Conservation (phyloP, 345 rosid species). For the Citrus sp. region DNA sequence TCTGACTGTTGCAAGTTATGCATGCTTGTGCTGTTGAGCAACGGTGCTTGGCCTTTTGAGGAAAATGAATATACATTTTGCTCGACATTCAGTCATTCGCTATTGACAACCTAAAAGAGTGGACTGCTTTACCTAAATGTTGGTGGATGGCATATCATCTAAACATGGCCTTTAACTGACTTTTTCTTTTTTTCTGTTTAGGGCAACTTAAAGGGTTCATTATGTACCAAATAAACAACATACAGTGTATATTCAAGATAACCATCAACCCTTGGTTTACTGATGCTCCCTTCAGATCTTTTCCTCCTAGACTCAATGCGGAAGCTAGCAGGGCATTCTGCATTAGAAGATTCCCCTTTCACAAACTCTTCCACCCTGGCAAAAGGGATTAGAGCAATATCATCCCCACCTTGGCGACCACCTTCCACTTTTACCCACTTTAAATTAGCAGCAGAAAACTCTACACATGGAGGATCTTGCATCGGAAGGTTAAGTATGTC, state of each 20-base stretch:
- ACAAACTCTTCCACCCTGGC: slow-evolving; percentile 55
- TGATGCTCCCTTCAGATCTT: slow-evolving; percentile 49
- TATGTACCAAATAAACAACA: slow-evolving; percentile 14
- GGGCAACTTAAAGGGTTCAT: neutral
- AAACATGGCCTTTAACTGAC: neutral
- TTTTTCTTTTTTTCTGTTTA: too few relatives aligned
- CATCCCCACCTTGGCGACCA: slow-evolving; percentile 56
- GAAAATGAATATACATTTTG: neutral
- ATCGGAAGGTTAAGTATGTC: slow-evolving; percentile 51
- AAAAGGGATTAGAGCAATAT: slow-evolving; percentile 50
- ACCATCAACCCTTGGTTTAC: slow-evolving; percentile 59
- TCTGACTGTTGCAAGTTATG: neutral
- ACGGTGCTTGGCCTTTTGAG: neutral
- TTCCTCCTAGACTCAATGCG: slow-evolving; percentile 58
- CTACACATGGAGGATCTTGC: slow-evolving; percentile 50
- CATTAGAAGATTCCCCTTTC: slow-evolving; percentile 52
- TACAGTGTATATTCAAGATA: slow-evolving; percentile 60
- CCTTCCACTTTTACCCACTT: slow-evolving; percentile 53
- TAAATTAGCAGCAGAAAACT: slow-evolving; percentile 46
- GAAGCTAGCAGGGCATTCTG: slow-evolving; percentile 55
- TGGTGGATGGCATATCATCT: neutral
- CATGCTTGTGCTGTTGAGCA: neutral
- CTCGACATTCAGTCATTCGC: slow-evolving; percentile 6
- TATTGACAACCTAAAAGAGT: neutral
- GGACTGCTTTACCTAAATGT: neutral